phyloP scores from a whole-genome alignment of 495 filamentous ascomycete species.

The Xylaria intraflava region DNA sequence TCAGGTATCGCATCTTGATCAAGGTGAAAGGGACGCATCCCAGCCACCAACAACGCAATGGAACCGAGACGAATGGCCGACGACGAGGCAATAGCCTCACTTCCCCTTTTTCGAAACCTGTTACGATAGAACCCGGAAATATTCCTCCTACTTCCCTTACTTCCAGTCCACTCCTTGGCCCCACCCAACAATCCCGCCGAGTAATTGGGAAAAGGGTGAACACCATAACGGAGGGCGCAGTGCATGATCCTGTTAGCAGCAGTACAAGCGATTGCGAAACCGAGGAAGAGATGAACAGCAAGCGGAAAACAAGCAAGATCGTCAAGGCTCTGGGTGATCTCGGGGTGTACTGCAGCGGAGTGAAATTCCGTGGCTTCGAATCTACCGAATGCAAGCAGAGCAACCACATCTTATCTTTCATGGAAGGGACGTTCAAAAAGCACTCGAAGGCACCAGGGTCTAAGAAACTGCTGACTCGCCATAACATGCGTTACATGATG shows the following conservation, averaged over 20 bases:
- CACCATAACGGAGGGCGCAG: conserved; percentile 45
- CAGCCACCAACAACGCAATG: conserved; percentile 33
- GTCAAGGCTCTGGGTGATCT: conserved; percentile 74
- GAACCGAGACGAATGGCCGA: conserved; percentile 41
- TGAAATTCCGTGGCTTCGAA: conserved; percentile 74
- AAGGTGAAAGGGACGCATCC: conserved; percentile 73
- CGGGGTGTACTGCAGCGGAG: conserved; percentile 80
- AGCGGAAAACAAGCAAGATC: conserved; percentile 76
- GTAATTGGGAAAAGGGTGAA: conserved; percentile 30
- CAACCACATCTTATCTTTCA: conserved; percentile 93
- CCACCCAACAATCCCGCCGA: conserved; percentile 30
- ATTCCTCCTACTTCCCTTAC: conserved; percentile 48
- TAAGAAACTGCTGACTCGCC: conserved; percentile 69
- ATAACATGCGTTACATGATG: conserved; percentile 89
- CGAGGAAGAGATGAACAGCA: conserved; percentile 49
- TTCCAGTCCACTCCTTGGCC: conserved; percentile 49
- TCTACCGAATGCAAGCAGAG: conserved; percentile 67
- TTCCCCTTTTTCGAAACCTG: conserved; percentile 61
- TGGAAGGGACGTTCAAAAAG: conserved; percentile 74
- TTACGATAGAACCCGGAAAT: conserved; percentile 46
- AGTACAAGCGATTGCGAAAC: conserved; percentile 55
- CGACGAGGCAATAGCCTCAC: conserved; percentile 72
- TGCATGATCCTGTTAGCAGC: conserved; percentile 44
- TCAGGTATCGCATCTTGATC: conserved; percentile 77
- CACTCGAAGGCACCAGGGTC: conserved; percentile 63